Percentiles rank a stretch among this genome's conserved stretches.
These are phyloP conservation scores for Boletus insuetus DNA, from an alignment of 768 basidiomycete genomes.

Conservation along the genomic window DNA sequence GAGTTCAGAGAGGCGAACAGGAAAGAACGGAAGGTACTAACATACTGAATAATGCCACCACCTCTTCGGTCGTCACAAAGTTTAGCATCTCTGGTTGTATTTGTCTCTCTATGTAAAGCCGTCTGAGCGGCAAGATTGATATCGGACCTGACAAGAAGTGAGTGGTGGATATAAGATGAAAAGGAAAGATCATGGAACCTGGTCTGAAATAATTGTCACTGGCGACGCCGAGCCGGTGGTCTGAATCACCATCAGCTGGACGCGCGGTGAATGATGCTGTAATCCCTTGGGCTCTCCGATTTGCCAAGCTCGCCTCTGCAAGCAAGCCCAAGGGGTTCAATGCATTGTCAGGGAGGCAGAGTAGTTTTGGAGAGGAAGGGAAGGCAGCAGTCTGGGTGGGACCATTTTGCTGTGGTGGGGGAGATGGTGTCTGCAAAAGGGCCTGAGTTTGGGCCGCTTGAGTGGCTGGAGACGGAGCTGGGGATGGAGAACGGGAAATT, in stretches of 20 bases:
- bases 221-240: constrained; percentile 70
- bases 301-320: constrained; percentile 84
- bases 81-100: constrained; percentile 92
- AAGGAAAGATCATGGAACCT: constrained; percentile 42
- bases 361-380: constrained; percentile 76
- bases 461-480: constrained; percentile 63
- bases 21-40: constrained; percentile 37
- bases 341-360: constrained; percentile 87
- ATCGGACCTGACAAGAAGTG: constrained; percentile 61
- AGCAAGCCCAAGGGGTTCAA: constrained; percentile 91
- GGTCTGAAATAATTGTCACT: constrained; percentile 92
- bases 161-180: not conserved
- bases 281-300: constrained; percentile 57
- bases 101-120: constrained; percentile 84
- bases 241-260: constrained; percentile 35
- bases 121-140: constrained; percentile 79
- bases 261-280: constrained; percentile 41
- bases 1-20: not conserved
- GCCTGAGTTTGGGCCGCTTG: constrained; percentile 53
- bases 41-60: constrained; percentile 90
- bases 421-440: constrained; percentile 51
- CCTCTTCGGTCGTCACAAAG: constrained; percentile 85
- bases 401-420: constrained; percentile 42
- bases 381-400: constrained; percentile 21
- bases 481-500: constrained; percentile 80